Evolutionary conservation across 345 rosid species (phyloP).

Genomic region (Dipteronia sinensis): DNA sequence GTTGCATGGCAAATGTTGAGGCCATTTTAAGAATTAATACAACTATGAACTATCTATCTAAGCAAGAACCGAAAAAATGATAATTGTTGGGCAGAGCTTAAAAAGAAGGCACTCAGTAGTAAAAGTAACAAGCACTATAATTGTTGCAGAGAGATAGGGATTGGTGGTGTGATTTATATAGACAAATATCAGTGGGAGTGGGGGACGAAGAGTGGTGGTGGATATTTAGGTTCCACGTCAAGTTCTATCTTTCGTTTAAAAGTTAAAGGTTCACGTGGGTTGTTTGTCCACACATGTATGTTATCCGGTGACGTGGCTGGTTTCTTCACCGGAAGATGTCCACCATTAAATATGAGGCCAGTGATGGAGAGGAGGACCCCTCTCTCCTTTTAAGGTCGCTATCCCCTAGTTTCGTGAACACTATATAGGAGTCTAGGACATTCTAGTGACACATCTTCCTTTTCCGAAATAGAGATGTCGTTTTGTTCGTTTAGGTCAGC

Average conservation of each 20-base stretch:
- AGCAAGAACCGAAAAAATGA: neutral
- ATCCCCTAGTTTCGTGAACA: neutral
- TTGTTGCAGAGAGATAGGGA: no score
- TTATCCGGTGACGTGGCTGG: constrained; percentile 35
- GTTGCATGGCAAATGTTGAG: constrained; percentile 31
- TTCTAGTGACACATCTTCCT: neutral
- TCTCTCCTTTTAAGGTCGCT: no score
- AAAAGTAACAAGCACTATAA: neutral
- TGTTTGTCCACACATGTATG: constrained; percentile 26
- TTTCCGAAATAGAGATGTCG: neutral
- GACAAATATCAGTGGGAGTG: no score
- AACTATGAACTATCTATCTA: no score
- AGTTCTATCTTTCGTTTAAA: neutral
- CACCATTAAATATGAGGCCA: constrained; percentile 12
- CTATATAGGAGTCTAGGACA: neutral
- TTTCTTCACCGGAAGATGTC: constrained; percentile 1
- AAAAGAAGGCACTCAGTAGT: no score
- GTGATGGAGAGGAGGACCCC: no score
- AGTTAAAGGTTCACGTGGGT: constrained; percentile 35
- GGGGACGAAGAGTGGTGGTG: no score
- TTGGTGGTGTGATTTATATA: neutral
- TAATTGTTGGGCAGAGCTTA: neutral
- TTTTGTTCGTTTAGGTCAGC: no score
- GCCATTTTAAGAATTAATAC: constrained; percentile 32
- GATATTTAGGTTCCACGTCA: no score